Base-by-base conservation (phyloP, 2,329 filamentous ascomycete species). In the Geosmithia flava region DNA sequence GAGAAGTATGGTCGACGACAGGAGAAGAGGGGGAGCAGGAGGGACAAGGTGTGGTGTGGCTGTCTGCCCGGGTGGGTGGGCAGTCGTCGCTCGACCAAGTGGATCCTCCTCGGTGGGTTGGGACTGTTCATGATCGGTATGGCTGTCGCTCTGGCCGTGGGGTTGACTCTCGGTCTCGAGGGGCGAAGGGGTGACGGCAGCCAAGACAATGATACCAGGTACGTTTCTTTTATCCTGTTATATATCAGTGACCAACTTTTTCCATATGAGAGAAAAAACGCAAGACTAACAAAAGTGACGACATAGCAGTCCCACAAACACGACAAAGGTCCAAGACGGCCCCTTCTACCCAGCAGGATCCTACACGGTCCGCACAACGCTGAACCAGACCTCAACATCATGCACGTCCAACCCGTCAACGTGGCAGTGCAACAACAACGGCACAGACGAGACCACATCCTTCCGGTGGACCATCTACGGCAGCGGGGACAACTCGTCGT, bases 391-490 rank as follows among this genome's bases (percentile, higher is more conserved):
- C 2, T 62, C 65, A 16, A 73, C 76, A 7, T 68, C 68, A 45
- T 86, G 83, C 62, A 81, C 78, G 1, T 70, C 74, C 15, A 72
- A 77, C 53, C 53, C 74, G 0, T 62, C 68, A 4, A 78, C 78
- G 1, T 86, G 81, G 78, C 68, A 68, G 48, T 86, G 82, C 66
- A 76, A 72, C 51, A 79, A 81, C 1, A 76, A 74, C 56, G 62
- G 62, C 3, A 45, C 53, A 13, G 64, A 67, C 19, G 63, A 65
- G 3, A 58, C 69, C 4, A 68, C 75, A 0, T 75, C 70, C 7
- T 83, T 84, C 60, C 71, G 76, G 58, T 85, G 80, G 81, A 68
- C 75, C 50, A 79, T 86, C n/a, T 63, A 67, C 42, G 23, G 44
- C n/a, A 63, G 66, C 41, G 20, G 47, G 2, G 40, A 42, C 27